Percentiles rank a stretch among this genome's conserved stretches.
These are phyloP conservation scores for Nematocida minor DNA, from an alignment of 371 early-diverging fungal species.

Conservation along the genomic window DNA sequence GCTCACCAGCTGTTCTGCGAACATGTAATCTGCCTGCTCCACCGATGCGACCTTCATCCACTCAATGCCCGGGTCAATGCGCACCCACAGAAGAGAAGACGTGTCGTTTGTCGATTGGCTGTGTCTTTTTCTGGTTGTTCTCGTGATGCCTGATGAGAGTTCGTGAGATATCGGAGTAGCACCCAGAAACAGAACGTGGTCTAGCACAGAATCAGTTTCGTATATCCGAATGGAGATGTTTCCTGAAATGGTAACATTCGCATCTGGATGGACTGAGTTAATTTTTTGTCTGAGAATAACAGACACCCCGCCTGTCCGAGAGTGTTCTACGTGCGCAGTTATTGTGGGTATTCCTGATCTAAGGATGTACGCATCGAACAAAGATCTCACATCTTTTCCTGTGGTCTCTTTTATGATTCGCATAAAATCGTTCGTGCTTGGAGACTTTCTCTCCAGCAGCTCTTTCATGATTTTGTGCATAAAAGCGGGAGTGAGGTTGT, in stretches of 20 bases:
- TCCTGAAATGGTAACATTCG: slow-evolving; percentile 45
- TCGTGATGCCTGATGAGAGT: slow-evolving; percentile 49
- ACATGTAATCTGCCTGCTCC: slow-evolving; percentile 86
- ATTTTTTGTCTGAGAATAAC: slow-evolving; percentile 52
- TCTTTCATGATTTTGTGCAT: slow-evolving; percentile 64
- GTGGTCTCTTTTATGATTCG: slow-evolving; percentile 62
- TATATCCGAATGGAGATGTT: slow-evolving; percentile 51
- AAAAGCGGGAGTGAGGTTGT: slow-evolving; percentile 63
- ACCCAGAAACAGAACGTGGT: slow-evolving; percentile 55
- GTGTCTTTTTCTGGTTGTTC: slow-evolving; percentile 55
- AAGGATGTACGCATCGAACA: slow-evolving; percentile 64
- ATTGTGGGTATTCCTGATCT: slow-evolving; percentile 58
- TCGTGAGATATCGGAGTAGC: slow-evolving; percentile 58
- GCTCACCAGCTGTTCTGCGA: slow-evolving; percentile 80
- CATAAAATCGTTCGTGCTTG: slow-evolving; percentile 55
- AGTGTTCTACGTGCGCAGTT: slow-evolving; percentile 51
- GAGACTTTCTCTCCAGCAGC: background rate
- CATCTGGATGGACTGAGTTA: slow-evolving; percentile 53
- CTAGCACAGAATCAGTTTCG: slow-evolving; percentile 64
- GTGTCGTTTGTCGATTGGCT: slow-evolving; percentile 59
- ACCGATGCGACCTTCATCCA: slow-evolving; percentile 80
- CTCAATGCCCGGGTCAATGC: slow-evolving; percentile 84
- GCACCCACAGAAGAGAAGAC: slow-evolving; percentile 82
- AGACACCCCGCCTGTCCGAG: slow-evolving; percentile 56
- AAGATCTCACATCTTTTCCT: slow-evolving; percentile 61